Base-by-base conservation (phyloP, 2,329 filamentous ascomycete genomes). In the Tolypocladium inflatum region DNA sequence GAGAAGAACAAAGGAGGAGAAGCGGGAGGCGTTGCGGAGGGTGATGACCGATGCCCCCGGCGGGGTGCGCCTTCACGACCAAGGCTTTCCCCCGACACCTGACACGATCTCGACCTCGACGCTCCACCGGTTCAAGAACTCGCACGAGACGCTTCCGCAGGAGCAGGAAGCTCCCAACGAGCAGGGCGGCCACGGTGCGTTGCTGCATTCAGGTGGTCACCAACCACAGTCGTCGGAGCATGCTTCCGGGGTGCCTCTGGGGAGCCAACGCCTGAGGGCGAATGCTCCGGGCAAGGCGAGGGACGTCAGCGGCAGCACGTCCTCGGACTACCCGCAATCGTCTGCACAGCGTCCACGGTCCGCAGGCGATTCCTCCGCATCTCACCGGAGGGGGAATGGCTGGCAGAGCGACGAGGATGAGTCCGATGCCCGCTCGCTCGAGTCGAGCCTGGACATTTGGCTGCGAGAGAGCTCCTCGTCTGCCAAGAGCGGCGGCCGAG, bases 61-160 rank as follows among this genome's bases (percentile, higher is more conserved):
- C 60, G 71, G 70, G 61, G 76, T 73, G 43, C 70, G 73, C 64
- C 59, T 76, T 2, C 71, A 75, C 56, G 73, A 76, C 6, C 75
- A 78, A 21, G 70, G 69, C 21, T 70, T 84, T 2, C 82, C 82
- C 11, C 82, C 82, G 0, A 85, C 82, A 0, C 82, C 82, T 0
- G 82, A 85, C 62, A 85, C 82, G 0, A 80, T 84, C 23, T 82
- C 82, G 1, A 82, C 80, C 2, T 79, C 79, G 2, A 82, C 80
- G 0, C 71, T 85, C 39, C 73, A 76, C 7, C 74, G 75, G 17
- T 79, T 76, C 59, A 75, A 81, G 60, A 76, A 74, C 54, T 83
- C 80, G 0, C 75, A 77, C 56, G 81, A 84, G 50, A 77, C 76
- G 0, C 65, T 80, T 1, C 67, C 71, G 0, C 72, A 67, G 9